Evolutionary conservation across 2,329 filamentous ascomycete species (phyloP).

Genomic region (Blastomyces percursus): DNA sequence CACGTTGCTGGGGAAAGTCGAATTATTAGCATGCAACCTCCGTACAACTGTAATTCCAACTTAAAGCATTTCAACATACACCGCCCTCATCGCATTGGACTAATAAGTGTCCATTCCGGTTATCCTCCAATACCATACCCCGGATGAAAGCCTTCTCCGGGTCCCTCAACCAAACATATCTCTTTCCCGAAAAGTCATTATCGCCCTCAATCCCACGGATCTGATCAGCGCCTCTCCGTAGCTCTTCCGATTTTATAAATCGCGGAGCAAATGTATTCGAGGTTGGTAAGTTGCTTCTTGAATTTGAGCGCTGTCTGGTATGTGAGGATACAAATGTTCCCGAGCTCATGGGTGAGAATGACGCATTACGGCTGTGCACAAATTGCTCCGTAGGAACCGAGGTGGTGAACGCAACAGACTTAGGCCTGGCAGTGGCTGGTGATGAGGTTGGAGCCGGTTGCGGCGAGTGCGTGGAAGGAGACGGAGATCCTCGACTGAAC

Average conservation of each 20-base stretch:
- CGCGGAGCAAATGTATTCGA: constrained; percentile 87
- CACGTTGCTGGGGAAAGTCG: constrained; percentile 56
- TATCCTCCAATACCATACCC: constrained; percentile 81
- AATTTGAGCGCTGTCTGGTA: constrained; percentile 46
- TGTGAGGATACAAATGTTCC: constrained; percentile 32
- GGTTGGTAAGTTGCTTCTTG: constrained; percentile 41
- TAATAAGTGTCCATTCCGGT: constrained; percentile 55
- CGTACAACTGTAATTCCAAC: neutral
- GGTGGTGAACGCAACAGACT: constrained; percentile 63
- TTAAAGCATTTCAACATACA: constrained; percentile 42
- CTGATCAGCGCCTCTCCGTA: constrained; percentile 47
- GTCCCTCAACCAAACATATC: constrained; percentile 96
- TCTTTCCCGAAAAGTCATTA: constrained; percentile 96
- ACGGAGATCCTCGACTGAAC: constrained; percentile 57
- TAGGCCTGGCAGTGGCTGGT: constrained; percentile 47
- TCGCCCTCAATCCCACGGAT: constrained; percentile 78
- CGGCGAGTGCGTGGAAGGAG: constrained; percentile 52
- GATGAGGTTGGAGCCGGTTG: constrained; percentile 15
- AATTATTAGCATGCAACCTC: neutral
- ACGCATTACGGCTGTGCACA: constrained; percentile 58
- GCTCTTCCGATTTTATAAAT: constrained; percentile 84
- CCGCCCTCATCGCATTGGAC: constrained; percentile 92
- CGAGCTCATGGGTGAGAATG: constrained; percentile 48
- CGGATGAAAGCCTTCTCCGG: constrained; percentile 77
- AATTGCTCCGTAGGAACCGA: constrained; percentile 36